Base-by-base conservation (phyloP, 2,329 filamentous ascomycete species). In the Rhinocladiella mackenziei region DNA sequence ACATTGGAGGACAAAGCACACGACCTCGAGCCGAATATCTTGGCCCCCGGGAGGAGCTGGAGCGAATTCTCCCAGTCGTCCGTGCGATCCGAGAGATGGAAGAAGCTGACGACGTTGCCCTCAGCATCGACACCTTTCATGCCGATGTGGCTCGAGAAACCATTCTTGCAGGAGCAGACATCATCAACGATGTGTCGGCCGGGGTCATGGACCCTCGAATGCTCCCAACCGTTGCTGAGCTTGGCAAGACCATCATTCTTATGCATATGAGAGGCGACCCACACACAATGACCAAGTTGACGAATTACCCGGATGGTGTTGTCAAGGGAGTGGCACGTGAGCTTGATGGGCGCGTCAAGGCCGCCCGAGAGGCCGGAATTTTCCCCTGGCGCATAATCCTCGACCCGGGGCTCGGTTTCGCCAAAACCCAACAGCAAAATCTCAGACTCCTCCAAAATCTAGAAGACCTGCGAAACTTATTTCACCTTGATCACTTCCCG, bases 191-290 rank as follows among this genome's bases (percentile, higher is more conserved):
- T 64, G 82, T 98, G 25, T 94, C 88, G 0, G 88, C 84, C 1
- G 92, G 92, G 3, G 62, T 73, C 3, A 72, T 95, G 38, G 92
- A 97, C 62, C 69, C 78, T 0, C 74, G 76, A 1, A 97, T 98
- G 89, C 77, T 98, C 1, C 59, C 80, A 10, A 89, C 86, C 0
- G 83, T 91, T 51, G 91, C 86, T 0, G 72, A 76, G 3, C 75
- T 92, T 0, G 83, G 86, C 25, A 87, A 83, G 57, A 88, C 89
- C 2, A 81, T 96, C 22, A 74, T 81, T 53, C 74, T 96, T 39
- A 94, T 94, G 87, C 89, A 96, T 69, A 95, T 92, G 86, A 86
- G 89, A 57, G 89, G 89, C 38, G 86, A 80, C 2, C 88, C 89
- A 0, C 75, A 77, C 38, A 94, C 84, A 2, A 96, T 96, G 89